These are phyloP conservation scores for Diaporthe batatas DNA, from an alignment of 2,329 filamentous ascomycete species.

Conservation along the genomic window DNA sequence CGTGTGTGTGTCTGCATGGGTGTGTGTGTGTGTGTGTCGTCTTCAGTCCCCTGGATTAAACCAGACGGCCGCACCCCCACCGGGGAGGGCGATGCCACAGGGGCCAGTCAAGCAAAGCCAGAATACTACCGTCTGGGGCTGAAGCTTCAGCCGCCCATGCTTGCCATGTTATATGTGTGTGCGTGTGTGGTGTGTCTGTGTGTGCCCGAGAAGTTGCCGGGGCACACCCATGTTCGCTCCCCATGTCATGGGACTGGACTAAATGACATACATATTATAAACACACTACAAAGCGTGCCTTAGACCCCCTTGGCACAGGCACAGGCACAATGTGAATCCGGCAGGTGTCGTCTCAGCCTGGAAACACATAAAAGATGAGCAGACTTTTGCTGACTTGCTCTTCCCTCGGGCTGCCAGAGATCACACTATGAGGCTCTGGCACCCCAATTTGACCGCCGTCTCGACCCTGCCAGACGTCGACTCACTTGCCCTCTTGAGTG, in stretches of 20 bases:
- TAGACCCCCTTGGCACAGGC: neutral
- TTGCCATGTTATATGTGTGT: too few relatives aligned
- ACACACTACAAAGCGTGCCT: neutral
- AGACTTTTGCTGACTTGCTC: constrained; percentile 19
- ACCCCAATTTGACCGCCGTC: neutral
- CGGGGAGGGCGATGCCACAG: neutral
- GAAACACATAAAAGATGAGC: constrained; percentile 28
- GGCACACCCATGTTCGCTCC: constrained; percentile 20
- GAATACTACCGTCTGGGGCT: constrained; percentile 25
- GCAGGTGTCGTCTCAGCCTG: constrained; percentile 34
- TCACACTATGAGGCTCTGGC: neutral
- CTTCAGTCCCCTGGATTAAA: neutral
- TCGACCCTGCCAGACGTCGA: neutral
- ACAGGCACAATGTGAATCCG: constrained; percentile 2
- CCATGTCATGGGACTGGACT: neutral
- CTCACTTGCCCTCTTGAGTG: neutral
- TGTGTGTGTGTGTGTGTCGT: neutral
- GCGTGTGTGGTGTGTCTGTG: too few relatives aligned
- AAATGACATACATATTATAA: neutral
- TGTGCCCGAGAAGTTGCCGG: neutral
- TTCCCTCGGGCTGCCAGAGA: neutral
- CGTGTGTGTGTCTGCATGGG: neutral
- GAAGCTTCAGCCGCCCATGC: constrained; percentile 26
- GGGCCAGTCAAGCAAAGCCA: neutral
- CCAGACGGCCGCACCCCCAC: neutral